These are phyloP conservation scores for Coffea humblotiana DNA, from an alignment of 305 asterid genomes.

Conservation along the genomic window DNA sequence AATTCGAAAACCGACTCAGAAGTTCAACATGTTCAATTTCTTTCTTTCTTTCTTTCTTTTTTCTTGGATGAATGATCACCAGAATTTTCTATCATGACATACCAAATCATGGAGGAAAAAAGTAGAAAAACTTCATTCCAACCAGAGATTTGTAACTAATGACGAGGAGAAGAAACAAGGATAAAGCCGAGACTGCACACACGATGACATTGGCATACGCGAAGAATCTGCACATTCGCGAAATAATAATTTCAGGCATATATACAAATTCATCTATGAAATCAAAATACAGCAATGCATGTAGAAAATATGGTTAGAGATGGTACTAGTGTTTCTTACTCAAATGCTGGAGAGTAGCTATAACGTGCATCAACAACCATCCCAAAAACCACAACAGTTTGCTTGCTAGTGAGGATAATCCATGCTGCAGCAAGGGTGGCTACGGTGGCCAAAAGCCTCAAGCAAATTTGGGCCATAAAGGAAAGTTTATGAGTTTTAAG, in stretches of 20 bases:
- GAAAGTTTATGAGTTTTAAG: constrained; percentile 10
- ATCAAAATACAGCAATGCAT: not conserved
- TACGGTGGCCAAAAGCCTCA: constrained; percentile 22
- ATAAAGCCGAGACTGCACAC: constrained; percentile 37
- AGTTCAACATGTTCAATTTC: not conserved
- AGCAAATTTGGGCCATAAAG: constrained; percentile 19
- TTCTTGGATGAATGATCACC: no score
- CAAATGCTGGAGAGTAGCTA: constrained; percentile 30
- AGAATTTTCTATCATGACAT: not conserved
- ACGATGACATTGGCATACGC: constrained; percentile 47
- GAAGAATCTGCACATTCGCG: constrained; percentile 43
- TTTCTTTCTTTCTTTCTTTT: no score
- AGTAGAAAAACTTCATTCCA: constrained; percentile 34
- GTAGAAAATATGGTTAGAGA: not conserved
- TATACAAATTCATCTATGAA: not conserved
- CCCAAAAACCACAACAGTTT: constrained; percentile 23
- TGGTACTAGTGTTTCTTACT: constrained; percentile 18
- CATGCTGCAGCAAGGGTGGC: constrained; percentile 30
- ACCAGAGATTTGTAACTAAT: constrained; percentile 31
- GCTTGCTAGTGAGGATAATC: constrained; percentile 23
- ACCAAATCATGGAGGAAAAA: constrained; percentile 65
- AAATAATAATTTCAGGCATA: not conserved
- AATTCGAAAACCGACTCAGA: not conserved
- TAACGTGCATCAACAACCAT: constrained; percentile 25
- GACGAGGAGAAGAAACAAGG: constrained; percentile 27